Percentiles rank a stretch among this genome's conserved stretches.
phyloP scores from a whole-genome alignment of 176 grass and related monocot species.

The Bothriochloa decipiens region DNA sequence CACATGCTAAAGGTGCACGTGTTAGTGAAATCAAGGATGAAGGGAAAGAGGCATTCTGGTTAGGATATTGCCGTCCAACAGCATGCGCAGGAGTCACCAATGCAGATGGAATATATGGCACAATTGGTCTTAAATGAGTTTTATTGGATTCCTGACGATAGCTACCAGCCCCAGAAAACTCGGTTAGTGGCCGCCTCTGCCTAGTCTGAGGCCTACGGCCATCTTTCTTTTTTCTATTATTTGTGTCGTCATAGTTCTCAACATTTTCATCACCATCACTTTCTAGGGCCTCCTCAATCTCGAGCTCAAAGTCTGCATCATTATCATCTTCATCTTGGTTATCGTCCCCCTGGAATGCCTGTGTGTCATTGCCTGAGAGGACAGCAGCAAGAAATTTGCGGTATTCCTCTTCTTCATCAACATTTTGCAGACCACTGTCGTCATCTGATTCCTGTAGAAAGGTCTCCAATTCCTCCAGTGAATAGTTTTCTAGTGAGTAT shows the following conservation, averaged over 20 bases:
- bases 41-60: slow-evolving; percentile 43
- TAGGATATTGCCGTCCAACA: slow-evolving; percentile 54
- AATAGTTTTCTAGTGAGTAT: slow-evolving; percentile 70
- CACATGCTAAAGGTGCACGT: slow-evolving; percentile 51
- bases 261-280: slow-evolving; percentile 76
- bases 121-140: slow-evolving; percentile 60
- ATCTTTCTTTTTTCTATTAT: slow-evolving; percentile 44
- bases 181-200: slow-evolving; percentile 52
- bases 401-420: slow-evolving; percentile 95
- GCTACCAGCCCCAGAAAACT: slow-evolving; percentile 44
- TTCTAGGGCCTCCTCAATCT: slow-evolving; percentile 95
- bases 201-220: slow-evolving; percentile 65
- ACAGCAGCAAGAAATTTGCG: slow-evolving; percentile 93
- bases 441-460: slow-evolving; percentile 98
- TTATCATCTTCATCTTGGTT: slow-evolving; percentile 94
- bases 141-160: slow-evolving; percentile 44
- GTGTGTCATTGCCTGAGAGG: slow-evolving; percentile 55
- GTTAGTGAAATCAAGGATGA: slow-evolving; percentile 33
- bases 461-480: slow-evolving; percentile 84
- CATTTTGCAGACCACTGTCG: slow-evolving; percentile 74
- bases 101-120: slow-evolving; percentile 58
- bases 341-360: slow-evolving; percentile 56
- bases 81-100: slow-evolving; percentile 27
- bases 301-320: slow-evolving; percentile 91
- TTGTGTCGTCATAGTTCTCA: slow-evolving; percentile 46